Base-by-base conservation (phyloP, 768 basidiomycete species). In the Russula ochroleuca region DNA sequence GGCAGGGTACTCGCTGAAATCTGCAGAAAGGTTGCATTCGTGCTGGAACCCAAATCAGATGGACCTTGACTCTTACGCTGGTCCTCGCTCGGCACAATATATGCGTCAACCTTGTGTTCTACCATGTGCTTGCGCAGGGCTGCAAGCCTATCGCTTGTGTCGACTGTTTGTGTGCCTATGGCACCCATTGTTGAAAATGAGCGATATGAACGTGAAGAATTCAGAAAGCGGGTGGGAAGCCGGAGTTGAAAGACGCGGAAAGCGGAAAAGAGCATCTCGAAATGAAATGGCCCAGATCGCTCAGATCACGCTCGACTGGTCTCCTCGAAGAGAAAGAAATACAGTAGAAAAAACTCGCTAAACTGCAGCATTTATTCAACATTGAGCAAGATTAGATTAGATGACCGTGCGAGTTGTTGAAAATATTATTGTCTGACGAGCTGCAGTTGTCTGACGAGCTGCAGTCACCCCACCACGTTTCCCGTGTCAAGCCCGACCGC, bases 11-110 rank as follows among this genome's bases (percentile, higher is more conserved):
- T 96, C 94, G 75, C 92, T 94, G 8, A 81, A 86, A 74, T 95
- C 93, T 94, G 47, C 1, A 65, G n/a, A 57, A 23, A 41, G 51
- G 60, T 49, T 52, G 3, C 40, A 48, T 59, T 52, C 51, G 59
- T 51, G 45, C 15, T 13, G n/a, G 50, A 17, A 41, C 41, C 47
- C 21, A 62, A 28, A 65, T 55, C 37, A 23, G 31, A 49, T 54
- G 47, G 35, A 13, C 19, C 35, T 52, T 35, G 11, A 53, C 51
- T 82, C 86, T 72, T 75, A 90, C 94, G 96, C 71, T 92, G 90
- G 75, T 98, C 96, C 75, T 94, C 95, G 66, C 90, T 93, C 5
- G 92, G 91, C 49, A 98, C 84, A 1, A 98, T 83, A 69, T 89
- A 84, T 0, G 88, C 90, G 61, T 87, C 80, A 1, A 96, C 79